phyloP scores from a whole-genome alignment of 2,329 filamentous ascomycete genomes.

The Ilyonectria mors-panacis region DNA sequence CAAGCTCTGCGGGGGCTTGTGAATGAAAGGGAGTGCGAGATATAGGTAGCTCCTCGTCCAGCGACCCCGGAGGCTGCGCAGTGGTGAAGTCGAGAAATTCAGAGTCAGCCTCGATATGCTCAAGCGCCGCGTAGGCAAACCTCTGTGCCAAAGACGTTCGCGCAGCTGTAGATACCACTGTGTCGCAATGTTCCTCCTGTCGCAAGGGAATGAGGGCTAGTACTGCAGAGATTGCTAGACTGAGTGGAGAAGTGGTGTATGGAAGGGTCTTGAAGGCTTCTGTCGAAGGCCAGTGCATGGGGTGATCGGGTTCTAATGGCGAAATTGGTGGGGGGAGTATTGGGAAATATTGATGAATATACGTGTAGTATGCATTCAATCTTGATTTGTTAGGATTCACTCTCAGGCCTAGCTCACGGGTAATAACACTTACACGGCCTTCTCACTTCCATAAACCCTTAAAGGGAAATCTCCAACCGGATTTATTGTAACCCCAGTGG shows the following conservation, averaged over 20 bases:
- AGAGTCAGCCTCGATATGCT: not conserved
- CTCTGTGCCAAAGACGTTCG: not conserved
- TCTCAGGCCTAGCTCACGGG: not conserved
- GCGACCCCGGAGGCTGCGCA: not conserved
- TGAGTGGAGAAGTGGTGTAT: not conserved
- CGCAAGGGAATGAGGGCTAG: constrained; percentile 1
- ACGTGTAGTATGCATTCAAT: constrained; percentile 2
- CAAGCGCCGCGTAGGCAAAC: not conserved
- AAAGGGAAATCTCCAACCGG: not conserved
- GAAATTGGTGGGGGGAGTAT: not conserved
- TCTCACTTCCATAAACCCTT: not conserved
- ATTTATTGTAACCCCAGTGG: not conserved
- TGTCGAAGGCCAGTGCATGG: not conserved
- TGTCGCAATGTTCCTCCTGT: not conserved
- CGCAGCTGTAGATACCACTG: not conserved
- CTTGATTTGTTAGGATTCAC: not conserved
- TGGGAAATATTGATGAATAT: constrained; percentile 1
- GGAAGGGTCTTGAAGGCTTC: not conserved
- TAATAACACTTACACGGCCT: not conserved
- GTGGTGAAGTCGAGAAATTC: constrained; percentile 1
- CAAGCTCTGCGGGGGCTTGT: not conserved
- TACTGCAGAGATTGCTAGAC: not conserved
- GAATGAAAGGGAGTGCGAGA: not conserved
- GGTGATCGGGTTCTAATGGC: not conserved
- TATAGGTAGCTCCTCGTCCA: not conserved